Base-by-base conservation (phyloP, 805 yeast species). In the Candida suzukii region DNA sequence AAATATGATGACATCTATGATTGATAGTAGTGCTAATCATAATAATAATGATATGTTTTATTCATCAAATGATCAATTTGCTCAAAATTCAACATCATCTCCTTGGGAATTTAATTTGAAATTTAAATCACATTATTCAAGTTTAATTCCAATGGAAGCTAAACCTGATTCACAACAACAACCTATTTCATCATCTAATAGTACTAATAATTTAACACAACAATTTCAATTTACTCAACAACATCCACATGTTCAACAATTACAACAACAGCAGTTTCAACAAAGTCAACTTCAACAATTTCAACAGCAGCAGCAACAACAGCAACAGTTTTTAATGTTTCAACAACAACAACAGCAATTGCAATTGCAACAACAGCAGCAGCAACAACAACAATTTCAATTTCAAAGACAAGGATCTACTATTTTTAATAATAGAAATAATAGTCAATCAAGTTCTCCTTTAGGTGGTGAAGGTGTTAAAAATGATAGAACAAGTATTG, bases 321-420 rank as follows among this genome's bases (percentile, higher is more conserved):
- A 30, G 10, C 41, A 38, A 30, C 37, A 30, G 26, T 19, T 18
- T 19, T 39, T 35, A 12, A 39, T 37, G 18, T 26, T 18, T 6
- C 36, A 32, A 16, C 31, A 31, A 17, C 29, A 13, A 10, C 20
- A 20, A 13, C 34, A 34, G 22, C 34, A 27, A 8, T 9, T 14
- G 5, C 32, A 26, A 11, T 36, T 34, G 16, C 43, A 34, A 13
- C 44, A 42, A 39, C 36, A 29, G 22, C 27, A 37, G 13, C 40
- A 25, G 3, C 22, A 22, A 18, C 32, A 17, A 28, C 29, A 20
- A 17, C 11, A 19, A 22, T 17, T 21, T 4, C 25, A 31, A 18
- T 14, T 11, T 10, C 35, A 33, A 21, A 17, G 12, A 21, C 26
- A 13, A 4, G 31, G 6, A 7, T n/a, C 31, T n/a, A 26, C 9